A percentile compares a stretch with the other conserved stretches of the same genome.
Conservation (phyloP, 768 basidiomycete genomes). For the Tricholoma sp. region DNA sequence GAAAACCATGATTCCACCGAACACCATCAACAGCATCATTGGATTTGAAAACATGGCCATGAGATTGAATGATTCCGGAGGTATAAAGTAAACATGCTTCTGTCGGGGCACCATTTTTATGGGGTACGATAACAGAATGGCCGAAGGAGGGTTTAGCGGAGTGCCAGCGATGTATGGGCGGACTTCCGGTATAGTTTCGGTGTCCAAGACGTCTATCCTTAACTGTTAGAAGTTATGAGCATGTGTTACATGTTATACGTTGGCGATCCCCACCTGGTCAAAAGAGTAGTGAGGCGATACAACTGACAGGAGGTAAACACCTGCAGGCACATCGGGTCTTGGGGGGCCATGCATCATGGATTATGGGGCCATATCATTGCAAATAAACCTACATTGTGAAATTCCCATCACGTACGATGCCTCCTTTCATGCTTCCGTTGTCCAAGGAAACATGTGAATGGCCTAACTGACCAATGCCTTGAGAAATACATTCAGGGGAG, state of each 20-base stretch:
- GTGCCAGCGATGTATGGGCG: slow-evolving; percentile 66
- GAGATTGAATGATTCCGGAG: slow-evolving; percentile 68
- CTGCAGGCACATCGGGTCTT: slow-evolving; percentile 64
- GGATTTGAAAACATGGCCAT: slow-evolving; percentile 75
- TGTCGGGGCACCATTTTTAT: slow-evolving; percentile 49
- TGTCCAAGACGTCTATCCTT: slow-evolving; percentile 57
- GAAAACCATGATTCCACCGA: slow-evolving; percentile 61
- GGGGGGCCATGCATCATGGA: background rate
- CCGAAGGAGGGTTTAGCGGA: slow-evolving; percentile 53
- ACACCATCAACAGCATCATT: slow-evolving; percentile 77
- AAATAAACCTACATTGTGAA: slow-evolving; percentile 57
- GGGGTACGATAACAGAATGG: slow-evolving; percentile 56
- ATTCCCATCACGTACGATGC: slow-evolving; percentile 50
- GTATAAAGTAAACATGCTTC: slow-evolving; percentile 60
- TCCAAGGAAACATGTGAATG: slow-evolving; percentile 58
- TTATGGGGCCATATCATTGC: background rate
- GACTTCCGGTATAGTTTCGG: slow-evolving; percentile 38
- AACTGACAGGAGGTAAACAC: slow-evolving; percentile 67
- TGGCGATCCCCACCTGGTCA: slow-evolving; percentile 49
- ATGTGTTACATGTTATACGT: background rate
- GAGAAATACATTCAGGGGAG: background rate
- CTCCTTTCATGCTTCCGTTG: slow-evolving; percentile 46
- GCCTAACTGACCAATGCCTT: slow-evolving; percentile 35
- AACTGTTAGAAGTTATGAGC: slow-evolving; percentile 36
- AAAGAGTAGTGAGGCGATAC: slow-evolving; percentile 62